Percentiles rank a stretch among this genome's conserved stretches.
phyloP scores from a whole-genome alignment of 768 basidiomycete genomes.

The Boletus rubroflammeus region DNA sequence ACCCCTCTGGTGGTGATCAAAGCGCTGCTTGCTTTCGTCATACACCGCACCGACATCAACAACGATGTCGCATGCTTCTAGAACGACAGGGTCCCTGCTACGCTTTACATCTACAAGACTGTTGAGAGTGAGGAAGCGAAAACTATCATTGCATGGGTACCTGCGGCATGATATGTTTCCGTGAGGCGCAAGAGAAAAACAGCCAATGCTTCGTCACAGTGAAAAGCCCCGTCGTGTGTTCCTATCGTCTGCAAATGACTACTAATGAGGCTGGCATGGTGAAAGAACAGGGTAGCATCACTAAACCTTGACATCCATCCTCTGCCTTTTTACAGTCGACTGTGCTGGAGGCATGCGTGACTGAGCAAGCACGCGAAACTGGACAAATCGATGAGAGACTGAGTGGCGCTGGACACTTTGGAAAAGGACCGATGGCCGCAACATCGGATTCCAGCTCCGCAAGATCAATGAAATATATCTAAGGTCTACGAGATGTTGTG shows the following conservation, averaged over 20 bases:
- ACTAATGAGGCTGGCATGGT: not conserved
- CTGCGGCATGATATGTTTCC: constrained; percentile 66
- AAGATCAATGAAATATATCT: not conserved
- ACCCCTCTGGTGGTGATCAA: constrained; percentile 96
- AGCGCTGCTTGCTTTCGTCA: constrained; percentile 71
- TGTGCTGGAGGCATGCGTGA: constrained; percentile 21
- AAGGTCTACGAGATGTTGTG: constrained; percentile 20
- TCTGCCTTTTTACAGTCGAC: constrained; percentile 39
- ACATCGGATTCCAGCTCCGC: not conserved
- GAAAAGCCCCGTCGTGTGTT: constrained; percentile 94
- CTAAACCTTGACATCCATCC: constrained; percentile 40
- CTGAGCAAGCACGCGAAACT: not conserved
- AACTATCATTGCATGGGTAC: constrained; percentile 36
- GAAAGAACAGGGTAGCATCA: constrained; percentile 4
- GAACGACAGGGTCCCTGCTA: constrained; percentile 63
- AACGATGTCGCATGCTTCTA: constrained; percentile 86
- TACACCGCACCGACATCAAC: constrained; percentile 96
- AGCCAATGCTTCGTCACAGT: constrained; percentile 95
- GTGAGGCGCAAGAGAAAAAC: constrained; percentile 85
- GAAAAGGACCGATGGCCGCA: not conserved
- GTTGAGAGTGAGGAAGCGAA: constrained; percentile 1
- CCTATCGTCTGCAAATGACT: constrained; percentile 63
- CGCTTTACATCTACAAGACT: constrained; percentile 55
- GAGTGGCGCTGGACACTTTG: not conserved
- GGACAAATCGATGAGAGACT: not conserved